These are phyloP conservation scores for Fusarium globosum DNA, from an alignment of 2,329 filamentous ascomycete species.

Conservation along the genomic window DNA sequence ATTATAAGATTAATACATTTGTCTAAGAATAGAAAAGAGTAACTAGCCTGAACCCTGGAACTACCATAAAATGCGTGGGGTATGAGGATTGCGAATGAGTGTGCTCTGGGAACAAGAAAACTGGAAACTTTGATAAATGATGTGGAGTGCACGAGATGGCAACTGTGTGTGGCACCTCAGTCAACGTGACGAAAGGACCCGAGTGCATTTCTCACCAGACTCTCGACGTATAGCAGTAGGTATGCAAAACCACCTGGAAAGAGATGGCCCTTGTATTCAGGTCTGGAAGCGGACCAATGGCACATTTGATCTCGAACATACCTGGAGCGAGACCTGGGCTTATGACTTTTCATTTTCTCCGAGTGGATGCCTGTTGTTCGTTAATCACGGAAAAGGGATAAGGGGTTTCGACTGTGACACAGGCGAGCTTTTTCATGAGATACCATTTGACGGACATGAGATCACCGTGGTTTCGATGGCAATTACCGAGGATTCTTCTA, in stretches of 20 bases:
- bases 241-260: accelerated
- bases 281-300: background rate
- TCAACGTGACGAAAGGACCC: accelerated
- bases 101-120: background rate
- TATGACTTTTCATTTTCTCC: background rate
- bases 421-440: background rate
- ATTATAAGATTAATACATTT: background rate
- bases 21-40: background rate
- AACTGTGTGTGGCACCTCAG: background rate
- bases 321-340: accelerated
- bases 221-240: background rate
- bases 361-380: background rate
- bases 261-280: background rate
- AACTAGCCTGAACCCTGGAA: background rate
- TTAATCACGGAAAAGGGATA: background rate
- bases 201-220: background rate
- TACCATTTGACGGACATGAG: background rate
- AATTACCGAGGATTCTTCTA: background rate
- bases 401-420: background rate
- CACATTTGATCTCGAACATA: background rate
- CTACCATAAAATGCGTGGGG: background rate
- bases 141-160: background rate
- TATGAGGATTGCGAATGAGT: background rate
- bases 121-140: background rate
- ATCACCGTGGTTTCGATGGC: background rate